A percentile compares a stretch with the other conserved stretches of the same genome.
These are phyloP conservation scores for Globisporangium polare DNA, from an alignment of 352 stramenopile genomes.

Conservation along the genomic window DNA sequence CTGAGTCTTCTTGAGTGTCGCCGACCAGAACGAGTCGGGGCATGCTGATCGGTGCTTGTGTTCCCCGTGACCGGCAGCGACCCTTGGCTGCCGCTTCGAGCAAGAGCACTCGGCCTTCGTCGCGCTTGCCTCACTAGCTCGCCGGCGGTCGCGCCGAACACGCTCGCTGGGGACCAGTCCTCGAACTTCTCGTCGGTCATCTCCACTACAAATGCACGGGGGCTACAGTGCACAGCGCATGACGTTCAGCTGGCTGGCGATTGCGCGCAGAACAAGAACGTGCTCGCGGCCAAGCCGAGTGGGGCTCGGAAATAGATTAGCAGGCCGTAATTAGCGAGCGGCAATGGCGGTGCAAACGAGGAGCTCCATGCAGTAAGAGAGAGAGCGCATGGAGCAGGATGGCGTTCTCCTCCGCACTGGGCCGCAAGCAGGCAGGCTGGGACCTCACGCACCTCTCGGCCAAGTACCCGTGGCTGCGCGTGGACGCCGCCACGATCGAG, in stretches of 20 bases:
- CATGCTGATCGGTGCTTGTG: neutral
- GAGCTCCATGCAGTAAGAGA: neutral
- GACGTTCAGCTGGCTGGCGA: neutral
- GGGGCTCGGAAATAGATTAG: too few species aligned
- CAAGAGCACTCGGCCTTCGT: neutral
- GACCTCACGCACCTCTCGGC: constrained; percentile 48
- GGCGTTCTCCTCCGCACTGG: neutral
- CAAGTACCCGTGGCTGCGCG: constrained; percentile 79
- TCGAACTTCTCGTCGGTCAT: constrained; percentile 15
- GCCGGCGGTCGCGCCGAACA: constrained; percentile 27
- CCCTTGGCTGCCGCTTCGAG: neutral
- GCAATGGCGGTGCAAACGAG: neutral
- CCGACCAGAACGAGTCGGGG: neutral
- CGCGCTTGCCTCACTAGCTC: neutral
- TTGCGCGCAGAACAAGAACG: too few species aligned
- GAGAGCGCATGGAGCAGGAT: neutral
- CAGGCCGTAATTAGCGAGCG: too few species aligned
- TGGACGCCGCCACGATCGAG: constrained; percentile 53
- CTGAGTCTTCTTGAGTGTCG: constrained; percentile 1
- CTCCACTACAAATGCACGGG: neutral
- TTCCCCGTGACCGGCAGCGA: neutral
- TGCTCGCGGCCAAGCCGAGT: too few species aligned
- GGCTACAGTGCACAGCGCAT: too few species aligned
- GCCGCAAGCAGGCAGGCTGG: constrained; percentile 20
- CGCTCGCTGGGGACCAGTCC: constrained; percentile 42